Conservation (phyloP, 768 basidiomycete genomes). For the Kwoniella dendrophila region DNA sequence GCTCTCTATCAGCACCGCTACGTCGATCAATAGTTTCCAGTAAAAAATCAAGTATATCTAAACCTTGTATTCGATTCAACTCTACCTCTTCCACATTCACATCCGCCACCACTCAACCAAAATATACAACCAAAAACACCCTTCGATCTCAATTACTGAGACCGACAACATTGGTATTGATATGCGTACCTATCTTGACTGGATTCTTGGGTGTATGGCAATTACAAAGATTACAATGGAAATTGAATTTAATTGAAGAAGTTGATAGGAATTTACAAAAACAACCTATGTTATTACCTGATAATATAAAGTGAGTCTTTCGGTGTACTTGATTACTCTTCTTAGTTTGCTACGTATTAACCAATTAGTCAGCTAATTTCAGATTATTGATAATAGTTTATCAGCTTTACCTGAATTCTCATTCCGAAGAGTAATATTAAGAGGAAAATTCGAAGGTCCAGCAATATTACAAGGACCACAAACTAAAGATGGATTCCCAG, state of each 20-base stretch:
- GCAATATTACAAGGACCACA: slow-evolving; percentile 83
- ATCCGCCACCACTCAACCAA: not conserved
- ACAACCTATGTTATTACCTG: slow-evolving; percentile 75
- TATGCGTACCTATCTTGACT: slow-evolving; percentile 85
- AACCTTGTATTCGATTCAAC: slow-evolving; percentile 5
- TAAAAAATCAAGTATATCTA: not conserved
- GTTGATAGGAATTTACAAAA: slow-evolving; percentile 84
- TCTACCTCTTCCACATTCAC: not conserved
- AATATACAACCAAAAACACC: slow-evolving; percentile 2
- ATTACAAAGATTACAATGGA: slow-evolving; percentile 90
- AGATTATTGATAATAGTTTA: slow-evolving; percentile 62
- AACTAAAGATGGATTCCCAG: slow-evolving; percentile 83
- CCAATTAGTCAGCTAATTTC: not conserved
- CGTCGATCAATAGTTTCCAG: not conserved
- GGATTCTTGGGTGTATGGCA: slow-evolving; percentile 94
- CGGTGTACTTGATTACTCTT: slow-evolving; percentile 11
- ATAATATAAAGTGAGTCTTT: slow-evolving; percentile 75
- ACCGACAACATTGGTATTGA: slow-evolving; percentile 61
- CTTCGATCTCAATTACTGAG: slow-evolving; percentile 27
- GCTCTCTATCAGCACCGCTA: slow-evolving; percentile 5
- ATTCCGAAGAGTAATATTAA: slow-evolving; percentile 78
- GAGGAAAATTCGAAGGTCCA: slow-evolving; percentile 75
- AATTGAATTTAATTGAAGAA: slow-evolving; percentile 87
- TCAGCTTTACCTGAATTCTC: slow-evolving; percentile 82
- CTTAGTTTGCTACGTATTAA: not conserved